Conservation (phyloP, 306 rosid species). For the Trifolium repens region DNA sequence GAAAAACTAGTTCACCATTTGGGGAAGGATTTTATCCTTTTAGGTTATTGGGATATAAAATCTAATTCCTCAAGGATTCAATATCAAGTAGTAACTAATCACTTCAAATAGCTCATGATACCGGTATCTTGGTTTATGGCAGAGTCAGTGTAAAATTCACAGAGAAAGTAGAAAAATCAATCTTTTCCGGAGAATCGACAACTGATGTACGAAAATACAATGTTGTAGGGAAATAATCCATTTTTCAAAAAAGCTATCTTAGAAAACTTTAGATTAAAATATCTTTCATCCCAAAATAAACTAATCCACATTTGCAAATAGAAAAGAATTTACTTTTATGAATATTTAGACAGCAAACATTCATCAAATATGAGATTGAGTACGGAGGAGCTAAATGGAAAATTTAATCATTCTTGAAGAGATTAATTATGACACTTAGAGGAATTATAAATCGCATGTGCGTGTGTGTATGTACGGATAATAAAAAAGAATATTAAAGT, state of each 20-base stretch:
- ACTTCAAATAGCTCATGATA: constrained; percentile 9
- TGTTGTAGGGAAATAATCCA: neutral
- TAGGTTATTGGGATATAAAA: constrained; percentile 35
- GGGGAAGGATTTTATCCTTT: constrained; percentile 27
- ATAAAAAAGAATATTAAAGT: constrained; percentile 1
- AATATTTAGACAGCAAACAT: neutral
- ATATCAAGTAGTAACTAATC: constrained; percentile 24
- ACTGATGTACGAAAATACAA: neutral
- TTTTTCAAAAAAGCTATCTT: neutral
- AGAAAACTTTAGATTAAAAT: neutral
- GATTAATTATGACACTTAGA: neutral
- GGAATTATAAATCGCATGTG: neutral
- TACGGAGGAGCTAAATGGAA: neutral
- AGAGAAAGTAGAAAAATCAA: constrained; percentile 11
- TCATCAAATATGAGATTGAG: neutral
- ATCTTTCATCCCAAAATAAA: neutral
- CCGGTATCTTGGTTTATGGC: constrained; percentile 2
- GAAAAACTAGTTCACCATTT: constrained; percentile 17
- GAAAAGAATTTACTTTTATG: neutral
- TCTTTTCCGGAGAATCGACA: neutral
- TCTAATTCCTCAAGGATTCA: constrained; percentile 31
- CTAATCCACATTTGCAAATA: neutral
- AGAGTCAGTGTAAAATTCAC: neutral
- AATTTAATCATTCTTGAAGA: too few species aligned
- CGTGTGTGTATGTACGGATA: too few species aligned